Base-by-base conservation (phyloP, 2,329 filamentous ascomycete species). In the Davidsoniella eucalypti region DNA sequence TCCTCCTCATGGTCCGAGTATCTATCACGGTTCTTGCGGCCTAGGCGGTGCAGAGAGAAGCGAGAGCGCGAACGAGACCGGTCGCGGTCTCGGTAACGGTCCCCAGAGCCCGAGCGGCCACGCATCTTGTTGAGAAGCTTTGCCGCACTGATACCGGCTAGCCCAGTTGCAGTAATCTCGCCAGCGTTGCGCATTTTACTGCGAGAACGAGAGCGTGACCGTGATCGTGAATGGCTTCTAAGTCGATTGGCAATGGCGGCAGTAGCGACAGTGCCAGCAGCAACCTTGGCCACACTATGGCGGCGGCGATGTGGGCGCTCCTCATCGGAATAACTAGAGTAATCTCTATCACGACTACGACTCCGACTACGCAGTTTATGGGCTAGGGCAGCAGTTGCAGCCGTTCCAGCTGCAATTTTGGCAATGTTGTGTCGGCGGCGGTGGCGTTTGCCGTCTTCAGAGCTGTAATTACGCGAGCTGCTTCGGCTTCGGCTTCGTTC, bases 61-160 rank as follows among this genome's bases (percentile, higher is more conserved):
- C 56, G 54, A 17, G 55, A 56, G 8, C 53, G 54, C 51, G 60
- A 49, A 59, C 59, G 58, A 62, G 59, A 44, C 64, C 59, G 42
- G 61, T 60, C 53, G 66, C 64, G 39, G 61, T 60, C 53, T 67
- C 64, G 39, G 59, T 63, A 51, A 76, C 72, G 60, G 78, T 74
- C 69, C 78, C 29, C 16, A 26, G 48, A 50, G 9, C 21, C 80
- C 9, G 78, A 72, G 61, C 76, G 38, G 29, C 44, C 23, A 2
- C 50, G 71, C 56, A 71, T 72, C 44, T 68, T 69, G 61, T 80
- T 75, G 63, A 76, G 80, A 18, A 80, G 58, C 60, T 78, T 78
- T 57, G 72, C 73, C 38, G 76, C 77, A 1, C 74, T 72, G 7
- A 76, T 76, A 44, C 74, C 76, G 18, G 73, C 75, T 4, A 79